phyloP scores from a whole-genome alignment of 208 protist species.

The Acanthamoeba triangularis region DNA sequence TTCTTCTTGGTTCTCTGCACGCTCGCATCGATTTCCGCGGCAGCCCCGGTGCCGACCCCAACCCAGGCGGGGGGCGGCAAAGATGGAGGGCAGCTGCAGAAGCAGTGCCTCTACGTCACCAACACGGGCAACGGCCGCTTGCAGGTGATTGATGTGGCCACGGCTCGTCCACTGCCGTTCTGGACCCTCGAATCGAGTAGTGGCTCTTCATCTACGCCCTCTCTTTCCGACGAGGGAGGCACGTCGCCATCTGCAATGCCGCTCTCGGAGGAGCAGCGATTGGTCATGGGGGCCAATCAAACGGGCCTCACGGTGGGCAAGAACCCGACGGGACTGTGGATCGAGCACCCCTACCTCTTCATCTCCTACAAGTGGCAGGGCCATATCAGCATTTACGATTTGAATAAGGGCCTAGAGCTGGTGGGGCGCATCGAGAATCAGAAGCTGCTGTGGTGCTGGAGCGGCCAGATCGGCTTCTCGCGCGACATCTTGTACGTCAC shows the following conservation, averaged over 20 bases:
- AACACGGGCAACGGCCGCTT: constrained; percentile 33
- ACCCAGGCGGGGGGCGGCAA: background rate
- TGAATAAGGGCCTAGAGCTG: background rate
- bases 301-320: constrained; percentile 30
- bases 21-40: background rate
- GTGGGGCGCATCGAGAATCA: background rate
- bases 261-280: background rate
- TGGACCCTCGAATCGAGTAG: constrained; percentile 6
- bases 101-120: constrained; percentile 43
- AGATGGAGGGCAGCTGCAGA: background rate
- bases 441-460: constrained; percentile 24
- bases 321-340: constrained; percentile 23
- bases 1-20: background rate
- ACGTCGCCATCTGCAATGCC: background rate
- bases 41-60: background rate
- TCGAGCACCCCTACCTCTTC: constrained; percentile 40
- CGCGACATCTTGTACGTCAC: background rate
- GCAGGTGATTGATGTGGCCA: constrained; percentile 12
- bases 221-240: background rate
- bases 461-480: background rate
- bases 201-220: background rate
- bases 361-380: constrained; percentile 46
- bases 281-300: background rate
- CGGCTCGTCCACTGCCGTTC: background rate
- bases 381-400: constrained; percentile 20